A percentile compares a stretch with the other conserved stretches of the same genome.
Evolutionary conservation across 2,329 filamentous ascomycete species (phyloP).

Genomic region (Graphilbum sp.): DNA sequence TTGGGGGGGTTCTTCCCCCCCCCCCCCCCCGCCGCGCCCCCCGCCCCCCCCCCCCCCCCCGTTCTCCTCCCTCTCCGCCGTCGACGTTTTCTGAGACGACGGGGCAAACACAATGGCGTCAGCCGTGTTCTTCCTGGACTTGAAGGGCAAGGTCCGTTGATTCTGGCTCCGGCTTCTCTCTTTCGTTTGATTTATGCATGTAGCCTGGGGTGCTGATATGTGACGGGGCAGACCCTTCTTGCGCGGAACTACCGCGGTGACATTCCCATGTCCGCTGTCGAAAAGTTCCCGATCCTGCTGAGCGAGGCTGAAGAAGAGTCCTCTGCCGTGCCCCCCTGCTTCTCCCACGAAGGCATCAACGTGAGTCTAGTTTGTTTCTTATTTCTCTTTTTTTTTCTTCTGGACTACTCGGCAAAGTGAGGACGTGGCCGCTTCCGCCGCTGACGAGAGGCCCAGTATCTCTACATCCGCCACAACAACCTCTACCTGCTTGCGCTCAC

Average conservation of each 20-base stretch:
- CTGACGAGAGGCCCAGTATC: slow-evolving; percentile 65
- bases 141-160: slow-evolving; percentile 87
- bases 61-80: neutral
- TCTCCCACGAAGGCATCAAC: slow-evolving; percentile 97
- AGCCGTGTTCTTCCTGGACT: slow-evolving; percentile 92
- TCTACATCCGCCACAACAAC: slow-evolving; percentile 99
- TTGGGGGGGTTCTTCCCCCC: too few relatives aligned
- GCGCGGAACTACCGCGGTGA: slow-evolving; percentile 97
- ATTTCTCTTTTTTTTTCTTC: neutral
- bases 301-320: slow-evolving; percentile 99
- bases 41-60: neutral
- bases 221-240: slow-evolving; percentile 59
- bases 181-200: neutral
- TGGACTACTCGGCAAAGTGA: neutral
- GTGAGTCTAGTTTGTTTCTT: slow-evolving; percentile 25
- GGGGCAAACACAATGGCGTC: slow-evolving; percentile 62
- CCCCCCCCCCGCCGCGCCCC: too few relatives aligned
- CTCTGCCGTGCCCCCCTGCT: slow-evolving; percentile 91
- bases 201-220: neutral
- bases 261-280: slow-evolving; percentile 97
- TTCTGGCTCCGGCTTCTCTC: neutral
- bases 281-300: slow-evolving; percentile 90
- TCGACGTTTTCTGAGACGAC: neutral
- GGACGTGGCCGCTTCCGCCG: too few relatives aligned
- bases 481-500: slow-evolving; percentile 95